phyloP scores from a whole-genome alignment of 371 early-diverging fungal genomes.

The Mortierella sp. region DNA sequence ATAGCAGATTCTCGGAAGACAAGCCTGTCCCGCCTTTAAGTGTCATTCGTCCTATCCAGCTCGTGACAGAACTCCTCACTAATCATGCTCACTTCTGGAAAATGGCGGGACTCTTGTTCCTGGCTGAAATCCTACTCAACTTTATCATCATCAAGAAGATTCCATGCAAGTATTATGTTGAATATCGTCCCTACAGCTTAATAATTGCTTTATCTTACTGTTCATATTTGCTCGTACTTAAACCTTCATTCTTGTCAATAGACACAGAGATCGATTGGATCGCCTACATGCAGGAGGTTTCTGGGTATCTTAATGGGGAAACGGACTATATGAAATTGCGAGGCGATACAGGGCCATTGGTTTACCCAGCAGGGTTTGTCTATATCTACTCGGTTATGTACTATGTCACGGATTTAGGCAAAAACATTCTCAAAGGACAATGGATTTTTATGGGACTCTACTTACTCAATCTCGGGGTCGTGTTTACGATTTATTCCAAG shows the following conservation, averaged over 20 bases:
- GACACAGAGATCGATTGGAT: constrained; percentile 97
- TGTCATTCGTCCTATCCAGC: constrained; percentile 37
- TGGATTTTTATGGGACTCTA: constrained; percentile 85
- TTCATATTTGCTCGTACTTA: not conserved
- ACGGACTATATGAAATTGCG: constrained; percentile 81
- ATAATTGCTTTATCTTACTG: no score
- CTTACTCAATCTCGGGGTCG: constrained; percentile 70
- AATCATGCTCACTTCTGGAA: constrained; percentile 77
- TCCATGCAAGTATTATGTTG: constrained; percentile 29
- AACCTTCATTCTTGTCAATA: constrained; percentile 30
- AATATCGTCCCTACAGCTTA: not conserved
- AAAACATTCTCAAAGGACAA: constrained; percentile 80
- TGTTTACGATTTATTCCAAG: constrained; percentile 75
- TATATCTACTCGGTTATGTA: constrained; percentile 84
- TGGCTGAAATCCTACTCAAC: constrained; percentile 64
- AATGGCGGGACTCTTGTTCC: constrained; percentile 67
- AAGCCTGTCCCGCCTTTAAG: constrained; percentile 12
- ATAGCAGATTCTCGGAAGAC: not conserved
- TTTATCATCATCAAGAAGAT: constrained; percentile 67
- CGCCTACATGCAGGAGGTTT: constrained; percentile 95
- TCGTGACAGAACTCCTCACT: constrained; percentile 58
- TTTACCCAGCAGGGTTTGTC: constrained; percentile 96
- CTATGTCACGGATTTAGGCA: constrained; percentile 77
- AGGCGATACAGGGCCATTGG: constrained; percentile 96
- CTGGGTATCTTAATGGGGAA: constrained; percentile 82